A percentile compares a stretch with the other conserved stretches of the same genome.
phyloP scores from a whole-genome alignment of 2,329 filamentous ascomycete species.

The Colletotrichum navitas region DNA sequence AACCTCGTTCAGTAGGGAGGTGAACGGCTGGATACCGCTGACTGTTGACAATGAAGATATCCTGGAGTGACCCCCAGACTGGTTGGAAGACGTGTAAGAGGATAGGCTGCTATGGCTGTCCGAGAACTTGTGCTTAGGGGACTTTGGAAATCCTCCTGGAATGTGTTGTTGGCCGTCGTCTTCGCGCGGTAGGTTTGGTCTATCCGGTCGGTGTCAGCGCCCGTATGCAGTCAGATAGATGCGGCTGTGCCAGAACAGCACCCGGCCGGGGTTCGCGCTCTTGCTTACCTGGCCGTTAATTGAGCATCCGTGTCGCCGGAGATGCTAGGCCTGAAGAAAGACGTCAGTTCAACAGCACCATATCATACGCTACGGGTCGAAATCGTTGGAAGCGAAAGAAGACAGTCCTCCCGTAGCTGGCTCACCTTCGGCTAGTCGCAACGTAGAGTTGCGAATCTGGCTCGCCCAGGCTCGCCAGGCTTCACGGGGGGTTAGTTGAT shows the following conservation, averaged over 20 bases:
- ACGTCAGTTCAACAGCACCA: neutral
- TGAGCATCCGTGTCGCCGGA: conserved; percentile 40
- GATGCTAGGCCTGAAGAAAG: conserved; percentile 19
- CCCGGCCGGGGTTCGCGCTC: neutral
- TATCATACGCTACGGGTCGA: neutral
- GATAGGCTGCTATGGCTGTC: conserved; percentile 67
- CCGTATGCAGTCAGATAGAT: neutral
- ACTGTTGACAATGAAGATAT: conserved; percentile 67
- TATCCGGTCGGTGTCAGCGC: conserved; percentile 44
- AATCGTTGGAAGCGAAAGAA: too few relatives aligned
- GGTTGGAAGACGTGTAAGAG: conserved; percentile 61
- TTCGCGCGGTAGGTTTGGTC: conserved; percentile 41
- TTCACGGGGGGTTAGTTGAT: conserved; percentile 15
- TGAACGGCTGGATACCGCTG: conserved; percentile 55
- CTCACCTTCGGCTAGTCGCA: conserved; percentile 25
- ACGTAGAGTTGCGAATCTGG: conserved; percentile 20
- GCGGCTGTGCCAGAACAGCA: neutral
- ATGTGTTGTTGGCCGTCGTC: conserved; percentile 39
- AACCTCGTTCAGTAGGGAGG: conserved; percentile 53
- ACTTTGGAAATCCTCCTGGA: conserved; percentile 42
- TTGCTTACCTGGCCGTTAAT: conserved; percentile 43
- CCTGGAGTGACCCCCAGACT: conserved; percentile 63
- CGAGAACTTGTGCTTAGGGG: conserved; percentile 58
- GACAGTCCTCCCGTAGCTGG: neutral
- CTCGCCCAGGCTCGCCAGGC: conserved; percentile 21